A percentile compares a stretch with the other conserved stretches of the same genome.
Conservation (phyloP, 106 monocot genomes). For the Dioscorea zingiberensis region DNA sequence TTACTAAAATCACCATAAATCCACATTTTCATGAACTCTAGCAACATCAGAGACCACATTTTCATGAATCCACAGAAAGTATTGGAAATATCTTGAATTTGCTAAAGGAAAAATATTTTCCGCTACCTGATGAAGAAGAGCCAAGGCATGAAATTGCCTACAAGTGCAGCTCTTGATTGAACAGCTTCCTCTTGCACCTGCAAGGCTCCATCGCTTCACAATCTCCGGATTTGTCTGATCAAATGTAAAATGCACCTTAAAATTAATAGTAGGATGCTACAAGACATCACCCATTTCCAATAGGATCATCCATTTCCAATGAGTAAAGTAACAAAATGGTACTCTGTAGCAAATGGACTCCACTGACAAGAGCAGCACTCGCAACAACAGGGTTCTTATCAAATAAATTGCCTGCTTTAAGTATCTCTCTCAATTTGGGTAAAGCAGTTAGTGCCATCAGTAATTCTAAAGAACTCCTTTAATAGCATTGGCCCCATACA, state of each 20-base stretch:
- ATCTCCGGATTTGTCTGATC: slow-evolving; percentile 86
- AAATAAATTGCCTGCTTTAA: slow-evolving; percentile 97
- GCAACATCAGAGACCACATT: too few species aligned
- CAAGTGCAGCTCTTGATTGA: slow-evolving; percentile 94
- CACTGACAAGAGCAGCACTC: slow-evolving; percentile 98
- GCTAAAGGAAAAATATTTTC: neutral
- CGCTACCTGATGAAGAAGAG: slow-evolving; percentile 92
- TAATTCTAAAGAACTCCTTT: slow-evolving; percentile 97
- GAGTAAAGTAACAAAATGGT: slow-evolving; percentile 11
- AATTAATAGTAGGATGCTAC: neutral
- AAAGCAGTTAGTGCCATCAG: slow-evolving; percentile 84
- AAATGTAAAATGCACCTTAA: too few species aligned
- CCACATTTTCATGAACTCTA: too few species aligned
- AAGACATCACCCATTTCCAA: too few species aligned
- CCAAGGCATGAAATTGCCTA: slow-evolving; percentile 97
- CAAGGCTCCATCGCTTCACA: slow-evolving; percentile 99
- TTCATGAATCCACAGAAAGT: too few species aligned
- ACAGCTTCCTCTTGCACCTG: slow-evolving; percentile 99
- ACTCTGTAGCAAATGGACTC: slow-evolving; percentile 96
- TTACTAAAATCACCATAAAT: too few species aligned
- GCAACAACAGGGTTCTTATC: slow-evolving; percentile 99
- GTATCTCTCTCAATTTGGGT: slow-evolving; percentile 98
- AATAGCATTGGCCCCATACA: slow-evolving; percentile 99
- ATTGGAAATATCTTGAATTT: neutral
- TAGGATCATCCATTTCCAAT: too few species aligned